A percentile compares a stretch with the other conserved stretches of the same genome.
Evolutionary conservation across 1,139 yeast species (phyloP).

Genomic region (Blastobotrys arbuscula): DNA sequence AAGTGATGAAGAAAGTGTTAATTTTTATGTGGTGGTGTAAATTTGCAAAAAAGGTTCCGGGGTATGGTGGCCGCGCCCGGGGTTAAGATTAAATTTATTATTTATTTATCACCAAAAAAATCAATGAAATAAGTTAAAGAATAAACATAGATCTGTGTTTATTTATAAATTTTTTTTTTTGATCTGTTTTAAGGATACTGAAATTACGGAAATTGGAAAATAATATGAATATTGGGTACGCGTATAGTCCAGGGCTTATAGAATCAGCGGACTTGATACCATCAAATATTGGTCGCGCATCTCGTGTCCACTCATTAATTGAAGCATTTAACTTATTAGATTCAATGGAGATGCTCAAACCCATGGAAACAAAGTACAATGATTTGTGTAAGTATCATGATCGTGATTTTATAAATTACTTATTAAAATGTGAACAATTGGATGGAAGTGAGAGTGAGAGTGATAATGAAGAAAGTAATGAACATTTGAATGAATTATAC

Average conservation of each 20-base stretch:
- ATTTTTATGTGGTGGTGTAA: not conserved
- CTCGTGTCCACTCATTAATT: slow-evolving; percentile 42
- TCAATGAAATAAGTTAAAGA: too few relatives aligned
- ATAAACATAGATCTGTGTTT: too few relatives aligned
- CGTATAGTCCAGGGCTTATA: slow-evolving; percentile 30
- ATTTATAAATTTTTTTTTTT: too few relatives aligned
- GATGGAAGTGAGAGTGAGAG: slow-evolving; percentile 2
- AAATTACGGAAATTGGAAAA: too few relatives aligned
- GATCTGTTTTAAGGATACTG: too few relatives aligned
- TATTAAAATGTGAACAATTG: slow-evolving; percentile 26
- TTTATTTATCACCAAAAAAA: too few relatives aligned
- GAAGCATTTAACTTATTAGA: slow-evolving; percentile 39
- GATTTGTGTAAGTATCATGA: slow-evolving; percentile 40
- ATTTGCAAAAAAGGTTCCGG: too few relatives aligned
- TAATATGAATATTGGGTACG: slow-evolving; percentile 25
- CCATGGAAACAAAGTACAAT: slow-evolving; percentile 24
- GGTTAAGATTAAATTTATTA: too few relatives aligned
- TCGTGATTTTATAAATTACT: slow-evolving; percentile 34
- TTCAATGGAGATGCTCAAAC: slow-evolving; percentile 14
- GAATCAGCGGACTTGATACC: slow-evolving; percentile 45
- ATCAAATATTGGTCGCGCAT: slow-evolving; percentile 47
- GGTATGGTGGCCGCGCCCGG: too few relatives aligned
- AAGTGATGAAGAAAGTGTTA: not conserved
- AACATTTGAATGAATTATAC: slow-evolving; percentile 10
- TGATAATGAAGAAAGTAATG: slow-evolving; percentile 1